Evolutionary conservation across 345 rosid species (phyloP).

Genomic region (Iberis pinnata): DNA sequence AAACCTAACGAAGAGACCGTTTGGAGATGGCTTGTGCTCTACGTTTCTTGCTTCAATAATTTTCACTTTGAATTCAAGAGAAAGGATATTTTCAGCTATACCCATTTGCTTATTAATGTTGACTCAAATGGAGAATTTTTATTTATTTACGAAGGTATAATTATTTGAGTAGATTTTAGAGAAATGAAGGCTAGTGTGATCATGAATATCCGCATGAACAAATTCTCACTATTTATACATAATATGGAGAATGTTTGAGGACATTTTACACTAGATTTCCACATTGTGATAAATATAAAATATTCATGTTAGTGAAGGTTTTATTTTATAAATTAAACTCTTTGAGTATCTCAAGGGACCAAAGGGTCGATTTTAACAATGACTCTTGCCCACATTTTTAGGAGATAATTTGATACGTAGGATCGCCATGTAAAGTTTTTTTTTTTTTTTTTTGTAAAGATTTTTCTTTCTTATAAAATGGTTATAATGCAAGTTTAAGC

Average conservation of each 20-base stretch:
- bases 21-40: conserved; percentile 34
- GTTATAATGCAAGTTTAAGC: neutral
- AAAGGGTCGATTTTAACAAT: conserved; percentile 20
- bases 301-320: conserved; percentile 22
- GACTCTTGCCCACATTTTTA: conserved; percentile 25
- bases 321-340: conserved; percentile 15
- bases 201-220: conserved; percentile 17
- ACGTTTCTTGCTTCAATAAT: conserved; percentile 65
- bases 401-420: conserved; percentile 13
- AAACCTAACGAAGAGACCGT: conserved; percentile 52
- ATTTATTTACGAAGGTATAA: too few relatives aligned
- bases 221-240: conserved; percentile 1
- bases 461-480: neutral
- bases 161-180: neutral
- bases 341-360: conserved; percentile 20
- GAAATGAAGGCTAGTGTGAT: neutral
- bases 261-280: conserved; percentile 14
- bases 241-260: conserved; percentile 9
- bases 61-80: conserved; percentile 48
- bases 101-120: conserved; percentile 30
- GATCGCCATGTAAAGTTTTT: neutral
- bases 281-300: conserved; percentile 10
- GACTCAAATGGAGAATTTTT: neutral
- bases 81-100: conserved; percentile 20
- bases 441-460: neutral